Evolutionary conservation across 306 rosid species (phyloP).

Genomic region (Castanopsis chinensis): DNA sequence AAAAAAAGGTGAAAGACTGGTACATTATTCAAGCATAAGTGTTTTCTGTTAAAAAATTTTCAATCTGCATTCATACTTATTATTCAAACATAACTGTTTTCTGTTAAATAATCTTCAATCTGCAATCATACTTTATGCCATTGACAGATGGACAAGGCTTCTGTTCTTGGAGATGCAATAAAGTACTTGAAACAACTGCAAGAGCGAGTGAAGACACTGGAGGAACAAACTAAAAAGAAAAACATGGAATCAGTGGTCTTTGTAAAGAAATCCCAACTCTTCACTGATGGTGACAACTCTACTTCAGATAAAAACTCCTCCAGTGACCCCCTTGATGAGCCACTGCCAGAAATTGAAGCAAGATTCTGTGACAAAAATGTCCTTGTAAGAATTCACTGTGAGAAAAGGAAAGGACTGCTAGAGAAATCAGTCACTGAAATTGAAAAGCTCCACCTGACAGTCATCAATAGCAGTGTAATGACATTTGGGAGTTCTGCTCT

Average conservation of each 20-base stretch:
- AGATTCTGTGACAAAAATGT: constrained; percentile 75
- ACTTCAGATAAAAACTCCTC: constrained; percentile 23
- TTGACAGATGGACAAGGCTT: constrained; percentile 91
- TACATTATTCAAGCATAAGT: neutral
- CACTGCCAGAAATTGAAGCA: constrained; percentile 87
- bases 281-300: constrained; percentile 38
- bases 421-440: constrained; percentile 60
- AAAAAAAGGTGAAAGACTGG: neutral
- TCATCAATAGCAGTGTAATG: constrained; percentile 65
- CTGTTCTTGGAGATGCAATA: constrained; percentile 94
- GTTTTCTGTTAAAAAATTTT: no score
- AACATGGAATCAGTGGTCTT: constrained; percentile 67
- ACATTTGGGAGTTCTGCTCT: constrained; percentile 77
- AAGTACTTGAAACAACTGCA: constrained; percentile 85
- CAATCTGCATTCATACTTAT: no score
- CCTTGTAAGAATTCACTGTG: constrained; percentile 82
- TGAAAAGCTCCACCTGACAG: constrained; percentile 64
- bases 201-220: constrained; percentile 71
- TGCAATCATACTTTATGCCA: neutral
- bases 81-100: neutral
- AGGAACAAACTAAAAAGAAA: constrained; percentile 63
- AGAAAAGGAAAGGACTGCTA: constrained; percentile 65
- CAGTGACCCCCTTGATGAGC: constrained; percentile 32
- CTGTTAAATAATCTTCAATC: neutral
- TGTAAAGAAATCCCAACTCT: constrained; percentile 64